Base-by-base conservation (phyloP, 1,139 yeast species). In the Lizanozyma gosingica region DNA sequence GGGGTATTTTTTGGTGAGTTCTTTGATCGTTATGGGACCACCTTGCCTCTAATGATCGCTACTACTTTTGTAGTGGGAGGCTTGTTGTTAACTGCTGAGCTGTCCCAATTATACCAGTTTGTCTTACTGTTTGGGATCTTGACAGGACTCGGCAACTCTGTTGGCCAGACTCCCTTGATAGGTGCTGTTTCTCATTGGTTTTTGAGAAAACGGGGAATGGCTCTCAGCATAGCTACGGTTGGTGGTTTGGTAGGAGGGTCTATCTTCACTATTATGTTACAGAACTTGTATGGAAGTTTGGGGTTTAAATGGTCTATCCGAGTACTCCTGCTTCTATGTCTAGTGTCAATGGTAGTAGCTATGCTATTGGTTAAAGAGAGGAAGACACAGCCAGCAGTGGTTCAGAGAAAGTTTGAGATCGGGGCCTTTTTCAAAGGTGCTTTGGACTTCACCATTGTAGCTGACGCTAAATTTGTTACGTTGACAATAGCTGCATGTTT, bases 211-310 rank as follows among this genome's bases (percentile, higher is more conserved):
- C 60, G 85, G 42, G 85, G 78, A 0, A 55, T 71, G 35, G 83
- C 83, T 1, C 56, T 74, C 35, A 78, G 82, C 1, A 50, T 77
- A 3, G 80, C 79, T 2, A 76, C 82, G 1, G 62, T 73, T 17
- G 86, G 86, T 2, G 83, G 83, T 1, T 70, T 80, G 8, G 57
- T 77, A 2, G 87, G 87, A 2, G 83, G 83, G 6, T 65, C 80
- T 1, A 58, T 76, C 2, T 77, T 75, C 55, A 80, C 86, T 0
- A 53, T 79, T 17, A 66, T 77, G 63, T 63, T 79, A 47, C 69
- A 75, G 44, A 55, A 61, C 37, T 58, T 78, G 42, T 72, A 71
- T 50, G 58, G 52, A 0, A 47, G 51, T 29, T 58, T 75, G 16
- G 85, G 87, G 2, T 82, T 67, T 53, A 70, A 65, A 18, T 80